phyloP scores from a whole-genome alignment of 2,329 filamentous ascomycete species.

The Hymenoscyphus linearis region DNA sequence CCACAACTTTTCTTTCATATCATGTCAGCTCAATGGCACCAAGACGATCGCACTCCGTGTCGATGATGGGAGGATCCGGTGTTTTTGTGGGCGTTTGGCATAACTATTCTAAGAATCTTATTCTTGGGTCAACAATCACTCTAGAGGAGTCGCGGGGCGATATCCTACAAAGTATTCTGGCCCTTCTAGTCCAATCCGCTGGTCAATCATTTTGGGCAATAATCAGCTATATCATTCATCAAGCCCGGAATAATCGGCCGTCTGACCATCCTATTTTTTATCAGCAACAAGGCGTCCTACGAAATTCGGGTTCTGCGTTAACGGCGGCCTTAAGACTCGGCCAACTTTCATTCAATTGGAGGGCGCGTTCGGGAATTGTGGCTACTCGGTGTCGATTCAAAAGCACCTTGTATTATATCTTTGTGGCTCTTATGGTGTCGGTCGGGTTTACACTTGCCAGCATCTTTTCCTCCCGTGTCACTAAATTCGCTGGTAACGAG shows the following conservation, averaged over 20 bases:
- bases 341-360: conserved; percentile 5
- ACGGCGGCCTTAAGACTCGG: conserved; percentile 1
- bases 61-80: not conserved
- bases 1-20: not conserved
- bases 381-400: not conserved
- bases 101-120: not conserved
- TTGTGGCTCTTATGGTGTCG: not conserved
- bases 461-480: not conserved
- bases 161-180: conserved; percentile 7
- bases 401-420: not conserved
- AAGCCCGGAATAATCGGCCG: not conserved
- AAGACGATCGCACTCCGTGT: not conserved
- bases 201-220: conserved; percentile 11
- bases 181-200: conserved; percentile 2
- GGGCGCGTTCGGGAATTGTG: not conserved
- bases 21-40: not conserved
- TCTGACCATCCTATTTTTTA: conserved; percentile 1
- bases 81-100: not conserved
- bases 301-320: conserved; percentile 6
- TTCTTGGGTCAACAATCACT: conserved; percentile 6
- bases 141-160: not conserved
- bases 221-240: conserved; percentile 9
- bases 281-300: conserved; percentile 8
- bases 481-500: not conserved
- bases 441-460: not conserved